Evolutionary conservation across 2,329 filamentous ascomycete genomes (phyloP), one percentile per base, ranked within the genome.

Genomic region (Scorias spongiosa): DNA sequence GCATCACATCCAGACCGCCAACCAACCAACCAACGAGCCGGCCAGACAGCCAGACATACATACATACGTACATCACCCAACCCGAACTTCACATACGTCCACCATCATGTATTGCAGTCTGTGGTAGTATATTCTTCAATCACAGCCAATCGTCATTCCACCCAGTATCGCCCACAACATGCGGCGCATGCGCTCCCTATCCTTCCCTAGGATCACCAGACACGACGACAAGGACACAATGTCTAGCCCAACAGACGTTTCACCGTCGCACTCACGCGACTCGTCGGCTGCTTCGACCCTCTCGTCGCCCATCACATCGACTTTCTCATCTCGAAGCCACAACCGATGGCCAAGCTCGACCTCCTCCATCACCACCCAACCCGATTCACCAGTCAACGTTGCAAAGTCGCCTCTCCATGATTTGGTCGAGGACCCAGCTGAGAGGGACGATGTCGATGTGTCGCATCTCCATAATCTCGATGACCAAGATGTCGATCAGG

Each of bases 381-480:
- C 74, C 63, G 49, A 80, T 70, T 44, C 80, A 71, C 47, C 80
- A 71, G 46, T 72, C 66, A 57, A 54, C 34, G 42, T 69, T 67
- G 66, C 75, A 0, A 84, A 84, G 63, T 72, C 76, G 47, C 73
- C 72, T 42, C 69, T 95, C 48, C 82, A 85, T 12, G 84, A 91
- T 55, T 82, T 95, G 15, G 76, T 87, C 56, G 88, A 95, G 61
- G 87, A 93, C 56, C 79, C 82, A 2, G 65, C 78, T 37, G 82
- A 88, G 59, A 74, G 73, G 43, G 82, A 82, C 17, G 75, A 79
- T 26, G 20, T 42, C 15, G 36, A 40, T 17, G 37, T 32, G 12
- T 17, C 12, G 6, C 12, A 17, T 37, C 17, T 17, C 6, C 12
- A 4, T n/a, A 11, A 40, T 18, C 11, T 12, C 38, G 7, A 20